Base-by-base conservation (phyloP, 1,139 yeast genomes). In the Hyphopichia burtonii region DNA sequence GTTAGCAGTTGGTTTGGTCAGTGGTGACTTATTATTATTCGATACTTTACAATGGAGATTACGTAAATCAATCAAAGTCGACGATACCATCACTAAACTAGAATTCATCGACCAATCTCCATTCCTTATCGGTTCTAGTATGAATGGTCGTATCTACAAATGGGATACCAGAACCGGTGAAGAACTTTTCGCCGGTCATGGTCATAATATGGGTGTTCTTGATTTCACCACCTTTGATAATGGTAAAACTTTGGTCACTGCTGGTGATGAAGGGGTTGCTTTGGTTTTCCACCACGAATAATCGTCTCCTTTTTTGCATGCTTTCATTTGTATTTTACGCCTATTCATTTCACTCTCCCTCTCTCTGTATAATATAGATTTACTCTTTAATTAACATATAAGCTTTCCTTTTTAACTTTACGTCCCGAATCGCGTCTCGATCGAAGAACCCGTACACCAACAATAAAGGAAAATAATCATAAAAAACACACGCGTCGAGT, bases 251-350 rank as follows among this genome's bases (percentile, higher is more conserved):
- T 58, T 94, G 39, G 77, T 90, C 34, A 88, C 97, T 22, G 99
- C 97, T n/a, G 98, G 98, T 48, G 99, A 93, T 61, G 99, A 93
- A 62, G 96, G 96, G 51, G 97, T 93, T 30, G 82, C 96, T 7
- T 71, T 93, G 52, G 79, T 93, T 7, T 91, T 83, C 55, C 73
- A 47, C 32, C 46, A 41, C 35, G 50, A 52, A 40, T 41, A 36
- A 25, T 28, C 12, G 31, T 6, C n/a, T 8, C 9, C 17, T n/a
- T 28, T 28, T 28, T 28, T 28, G 28, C 28, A 25, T 25, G n/a
- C 31, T 18, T 30, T 30, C 16, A 30, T 16, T 30, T 30, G 18
- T 30, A 25, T 25, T 25, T 25, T 25, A 25, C 8, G 28, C 4
- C 32, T n/a, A 30, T 30, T 30, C 32, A 30, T 30, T 30, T 30